phyloP scores from a whole-genome alignment of 441 rosid species.

The Corymbia citriodora region DNA sequence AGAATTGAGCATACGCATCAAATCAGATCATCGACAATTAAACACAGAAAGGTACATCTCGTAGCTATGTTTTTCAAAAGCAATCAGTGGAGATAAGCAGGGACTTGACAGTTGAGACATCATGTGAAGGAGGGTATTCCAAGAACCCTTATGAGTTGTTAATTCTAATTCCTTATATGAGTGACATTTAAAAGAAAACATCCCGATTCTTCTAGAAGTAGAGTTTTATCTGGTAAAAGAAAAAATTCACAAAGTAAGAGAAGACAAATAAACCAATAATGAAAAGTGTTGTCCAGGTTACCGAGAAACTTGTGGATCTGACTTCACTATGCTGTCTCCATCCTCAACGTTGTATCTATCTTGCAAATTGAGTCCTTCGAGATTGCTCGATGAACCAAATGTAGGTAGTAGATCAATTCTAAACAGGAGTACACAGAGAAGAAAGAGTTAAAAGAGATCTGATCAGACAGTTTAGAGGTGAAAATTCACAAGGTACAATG shows the following conservation, averaged over 20 bases:
- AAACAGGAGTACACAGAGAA: conserved; percentile 14
- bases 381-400: conserved; percentile 84
- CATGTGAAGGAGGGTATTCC: not conserved
- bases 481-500: not conserved
- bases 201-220: not conserved
- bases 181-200: not conserved
- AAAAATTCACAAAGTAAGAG: not conserved
- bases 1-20: not conserved
- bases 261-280: not conserved
- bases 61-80: not conserved
- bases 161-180: not conserved
- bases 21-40: not conserved
- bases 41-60: not conserved
- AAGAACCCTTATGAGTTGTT: not conserved
- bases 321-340: conserved; percentile 52
- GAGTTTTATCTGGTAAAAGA: not conserved
- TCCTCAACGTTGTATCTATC: conserved; percentile 47
- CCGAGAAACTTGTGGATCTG: conserved; percentile 28
- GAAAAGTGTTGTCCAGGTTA: conserved; percentile 14
- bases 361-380: conserved; percentile 56
- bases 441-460: conserved; percentile 4
- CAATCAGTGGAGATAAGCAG: not conserved
- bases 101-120: not conserved
- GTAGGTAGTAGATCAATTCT: conserved; percentile 89
- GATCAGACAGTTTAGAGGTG: not conserved